Evolutionary conservation across 257 asterid species (phyloP).

Genomic region (Perilla frutescens): DNA sequence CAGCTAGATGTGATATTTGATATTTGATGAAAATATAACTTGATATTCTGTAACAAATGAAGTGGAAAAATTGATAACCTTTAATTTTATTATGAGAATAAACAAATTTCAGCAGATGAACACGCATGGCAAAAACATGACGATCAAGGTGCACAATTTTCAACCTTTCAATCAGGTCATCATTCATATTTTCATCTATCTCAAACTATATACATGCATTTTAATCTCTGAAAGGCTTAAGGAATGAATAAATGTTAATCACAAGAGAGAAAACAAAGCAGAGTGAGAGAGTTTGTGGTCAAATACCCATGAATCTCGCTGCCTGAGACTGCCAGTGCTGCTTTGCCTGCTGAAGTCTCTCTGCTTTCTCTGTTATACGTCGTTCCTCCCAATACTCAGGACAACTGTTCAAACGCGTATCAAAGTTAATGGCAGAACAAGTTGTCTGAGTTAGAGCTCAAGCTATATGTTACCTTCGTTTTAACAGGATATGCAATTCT

Average conservation of each 20-base stretch:
- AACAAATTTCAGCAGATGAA: no score
- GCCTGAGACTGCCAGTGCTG: conserved; percentile 89
- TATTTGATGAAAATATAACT: no score
- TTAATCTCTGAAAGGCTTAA: background rate
- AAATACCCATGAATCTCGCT: conserved; percentile 69
- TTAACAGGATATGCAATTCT: conserved; percentile 78
- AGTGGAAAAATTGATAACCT: no score
- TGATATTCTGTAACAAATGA: no score
- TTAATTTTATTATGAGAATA: no score
- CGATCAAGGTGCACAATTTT: no score
- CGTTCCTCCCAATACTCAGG: conserved; percentile 82
- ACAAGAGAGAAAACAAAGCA: background rate
- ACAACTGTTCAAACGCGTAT: conserved; percentile 52
- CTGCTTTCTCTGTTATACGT: conserved; percentile 65
- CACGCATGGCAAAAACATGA: no score
- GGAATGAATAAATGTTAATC: background rate
- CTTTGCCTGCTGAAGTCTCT: conserved; percentile 76
- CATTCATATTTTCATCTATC: background rate
- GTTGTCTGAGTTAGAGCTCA: background rate
- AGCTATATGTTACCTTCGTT: conserved; percentile 56
- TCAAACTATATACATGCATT: background rate
- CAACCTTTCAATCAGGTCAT: no score
- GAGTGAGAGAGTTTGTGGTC: conserved; percentile 21
- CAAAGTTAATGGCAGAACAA: conserved; percentile 3
- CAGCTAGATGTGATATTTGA: no score